A percentile compares a stretch with the other conserved stretches of the same genome.
phyloP scores from a whole-genome alignment of 257 asterid genomes.

The Rhazya stricta region DNA sequence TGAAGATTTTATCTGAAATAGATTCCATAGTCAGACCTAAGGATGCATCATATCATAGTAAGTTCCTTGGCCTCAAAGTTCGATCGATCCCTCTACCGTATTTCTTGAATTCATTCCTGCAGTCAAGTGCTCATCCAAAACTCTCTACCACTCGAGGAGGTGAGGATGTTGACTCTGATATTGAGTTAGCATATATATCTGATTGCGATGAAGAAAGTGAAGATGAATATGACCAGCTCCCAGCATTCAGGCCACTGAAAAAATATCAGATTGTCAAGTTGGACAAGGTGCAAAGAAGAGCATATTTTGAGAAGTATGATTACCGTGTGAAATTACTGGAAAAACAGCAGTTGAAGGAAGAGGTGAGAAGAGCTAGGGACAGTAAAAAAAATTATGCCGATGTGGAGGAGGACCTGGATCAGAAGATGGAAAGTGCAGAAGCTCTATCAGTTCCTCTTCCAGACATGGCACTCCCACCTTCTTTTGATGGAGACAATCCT shows the following conservation, averaged over 20 bases:
- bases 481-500: conserved; percentile 29
- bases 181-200: conserved; percentile 25
- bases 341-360: conserved; percentile 22
- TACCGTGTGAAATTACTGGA: conserved; percentile 19
- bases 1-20: conserved; percentile 54
- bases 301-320: conserved; percentile 23
- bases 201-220: conserved; percentile 23
- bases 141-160: conserved; percentile 21
- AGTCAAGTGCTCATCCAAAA: conserved; percentile 31
- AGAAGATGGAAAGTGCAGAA: conserved; percentile 8
- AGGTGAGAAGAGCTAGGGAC: conserved; percentile 17
- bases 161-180: conserved; percentile 25
- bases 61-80: conserved; percentile 22
- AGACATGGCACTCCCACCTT: conserved; percentile 26
- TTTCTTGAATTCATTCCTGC: conserved; percentile 37
- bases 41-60: conserved; percentile 9
- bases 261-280: conserved; percentile 20
- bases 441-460: conserved; percentile 22
- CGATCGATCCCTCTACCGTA: conserved; percentile 24
- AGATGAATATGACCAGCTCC: conserved; percentile 23
- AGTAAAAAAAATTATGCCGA: conserved; percentile 10
- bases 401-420: conserved; percentile 18
- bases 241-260: conserved; percentile 20
- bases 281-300: conserved; percentile 20
- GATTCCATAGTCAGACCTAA: conserved; percentile 24